Conservation (phyloP, 2,329 filamentous ascomycete species). For the Aureobasidium sp. region DNA sequence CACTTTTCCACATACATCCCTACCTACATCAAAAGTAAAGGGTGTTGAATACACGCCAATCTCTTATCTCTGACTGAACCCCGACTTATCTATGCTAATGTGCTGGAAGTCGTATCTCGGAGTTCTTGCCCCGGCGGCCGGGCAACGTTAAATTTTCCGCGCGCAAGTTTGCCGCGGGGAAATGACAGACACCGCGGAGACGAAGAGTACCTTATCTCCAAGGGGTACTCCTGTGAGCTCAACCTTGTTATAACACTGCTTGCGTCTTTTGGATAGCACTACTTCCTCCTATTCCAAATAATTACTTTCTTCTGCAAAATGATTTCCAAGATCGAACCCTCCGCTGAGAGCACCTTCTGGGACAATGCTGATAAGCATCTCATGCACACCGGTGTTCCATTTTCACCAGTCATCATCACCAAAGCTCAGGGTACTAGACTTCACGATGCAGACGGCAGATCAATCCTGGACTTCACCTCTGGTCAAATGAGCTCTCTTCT, state of each 20-base stretch:
- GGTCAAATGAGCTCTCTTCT: conserved; percentile 68
- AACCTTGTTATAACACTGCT: not conserved
- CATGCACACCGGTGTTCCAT: conserved; percentile 48
- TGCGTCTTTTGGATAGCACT: no score
- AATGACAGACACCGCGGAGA: not conserved
- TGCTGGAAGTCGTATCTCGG: not conserved
- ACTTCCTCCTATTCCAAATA: no score
- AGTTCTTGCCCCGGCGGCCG: not conserved
- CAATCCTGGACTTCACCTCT: conserved; percentile 66
- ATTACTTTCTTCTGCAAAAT: not conserved
- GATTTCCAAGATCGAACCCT: not conserved
- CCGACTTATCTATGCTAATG: not conserved
- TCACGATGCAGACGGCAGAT: conserved; percentile 47
- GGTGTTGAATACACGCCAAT: not conserved
- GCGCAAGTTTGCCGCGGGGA: conserved; percentile 1
- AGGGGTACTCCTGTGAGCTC: not conserved
- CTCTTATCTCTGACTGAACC: not conserved
- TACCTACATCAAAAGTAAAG: not conserved
- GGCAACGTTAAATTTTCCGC: not conserved
- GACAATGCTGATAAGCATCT: conserved; percentile 34
- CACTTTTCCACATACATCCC: not conserved
- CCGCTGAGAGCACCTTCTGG: conserved; percentile 10
- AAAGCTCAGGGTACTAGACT: conserved; percentile 52
- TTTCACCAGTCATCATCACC: conserved; percentile 46
- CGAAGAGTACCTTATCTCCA: not conserved